Evolutionary conservation across 495 filamentous ascomycete species (phyloP), one percentile per base, ranked within the genome.

Genomic region (Cudoniella acicularis): DNA sequence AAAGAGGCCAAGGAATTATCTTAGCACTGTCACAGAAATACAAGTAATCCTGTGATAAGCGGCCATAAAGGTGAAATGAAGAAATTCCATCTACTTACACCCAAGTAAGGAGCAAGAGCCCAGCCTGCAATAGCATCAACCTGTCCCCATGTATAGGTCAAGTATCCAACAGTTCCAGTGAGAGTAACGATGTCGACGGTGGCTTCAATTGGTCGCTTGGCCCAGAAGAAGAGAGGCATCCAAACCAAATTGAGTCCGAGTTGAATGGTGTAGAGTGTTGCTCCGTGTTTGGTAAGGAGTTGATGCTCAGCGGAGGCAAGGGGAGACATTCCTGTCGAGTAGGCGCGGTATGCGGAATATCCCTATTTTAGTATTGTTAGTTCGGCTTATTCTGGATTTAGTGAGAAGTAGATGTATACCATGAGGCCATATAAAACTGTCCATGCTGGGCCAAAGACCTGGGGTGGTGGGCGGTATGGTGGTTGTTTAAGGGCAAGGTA

Each of bases 151-250:
- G 88, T 70, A 60, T 85, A 87, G 13, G 88, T 79, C 50, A 97
- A 63, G 56, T 88, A 88, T 0, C 78, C 82, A 17, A 87, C 86
- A 3, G 85, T 75, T 0, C 85, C 90, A 1, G 83, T 79, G 10
- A 97, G 74, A 0, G 86, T 79, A 1, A 88, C 74, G 49, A 95
- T 86, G 73, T 97, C 89, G 3, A 78, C 81, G 9, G 91, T 80
- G 1, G 91, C 92, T 67, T 84, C 81, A 56, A 85, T 79, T 2
- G 91, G 89, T 22, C 82, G 79, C 41, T 83, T 80, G 27, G 87
- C 62, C 0, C 80, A 79, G 68, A 96, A 96, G 79, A 97, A 98
- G 9, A 96, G 80, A 1, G 93, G 93, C 90, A 94, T 96, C 91
- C 90, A 98, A 49, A 87, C 69, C 18, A 94, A 73, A 69, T 97